phyloP scores from a whole-genome alignment of 2,329 filamentous ascomycete species.

The Leptosphaerulina australis region DNA sequence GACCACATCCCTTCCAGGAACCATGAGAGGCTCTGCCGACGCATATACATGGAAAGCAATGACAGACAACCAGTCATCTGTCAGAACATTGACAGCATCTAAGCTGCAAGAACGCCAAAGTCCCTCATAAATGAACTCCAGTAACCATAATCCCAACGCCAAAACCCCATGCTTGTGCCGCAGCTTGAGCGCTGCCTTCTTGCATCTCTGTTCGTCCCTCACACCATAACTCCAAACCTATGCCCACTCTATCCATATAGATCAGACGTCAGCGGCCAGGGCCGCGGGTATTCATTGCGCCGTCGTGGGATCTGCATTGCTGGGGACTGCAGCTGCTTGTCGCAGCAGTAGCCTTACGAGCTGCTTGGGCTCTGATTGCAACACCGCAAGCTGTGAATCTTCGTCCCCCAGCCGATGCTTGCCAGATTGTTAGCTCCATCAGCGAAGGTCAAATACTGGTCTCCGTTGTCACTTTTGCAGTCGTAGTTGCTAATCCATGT shows the following conservation, averaged over 20 bases:
- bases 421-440: constrained; percentile 44
- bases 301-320: background rate
- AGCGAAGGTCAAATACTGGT: constrained; percentile 30
- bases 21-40: background rate
- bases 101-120: background rate
- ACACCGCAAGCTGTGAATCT: constrained; percentile 39
- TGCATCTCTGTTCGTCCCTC: background rate
- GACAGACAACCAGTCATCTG: background rate
- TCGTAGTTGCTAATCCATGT: constrained; percentile 38
- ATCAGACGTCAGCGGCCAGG: background rate
- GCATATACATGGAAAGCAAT: background rate
- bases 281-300: background rate
- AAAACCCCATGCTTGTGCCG: constrained; percentile 4
- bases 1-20: background rate
- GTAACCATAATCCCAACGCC: background rate
- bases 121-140: background rate
- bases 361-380: constrained; percentile 22
- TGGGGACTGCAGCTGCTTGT: too few relatives aligned
- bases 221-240: background rate
- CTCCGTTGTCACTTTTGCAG: constrained; percentile 29
- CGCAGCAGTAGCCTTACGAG: too few relatives aligned
- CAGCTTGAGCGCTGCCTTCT: background rate
- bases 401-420: constrained; percentile 36
- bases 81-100: background rate
- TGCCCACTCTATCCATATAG: background rate